Percentiles rank a stretch among this genome's conserved stretches.
Evolutionary conservation across 495 filamentous ascomycete genomes (phyloP).

Genomic region (Annulohypoxylon bovei): DNA sequence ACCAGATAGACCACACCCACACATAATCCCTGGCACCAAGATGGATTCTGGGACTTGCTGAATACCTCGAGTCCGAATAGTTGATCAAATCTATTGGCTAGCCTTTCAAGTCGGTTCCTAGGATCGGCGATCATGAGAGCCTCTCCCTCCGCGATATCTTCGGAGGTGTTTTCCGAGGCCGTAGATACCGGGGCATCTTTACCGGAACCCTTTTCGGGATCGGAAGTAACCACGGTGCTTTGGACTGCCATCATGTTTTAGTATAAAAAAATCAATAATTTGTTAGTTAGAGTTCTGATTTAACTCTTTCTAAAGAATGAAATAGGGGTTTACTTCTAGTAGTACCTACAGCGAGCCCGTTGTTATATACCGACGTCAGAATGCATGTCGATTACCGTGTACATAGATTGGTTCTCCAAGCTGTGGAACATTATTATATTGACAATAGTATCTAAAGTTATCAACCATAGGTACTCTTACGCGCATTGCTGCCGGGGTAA

Average conservation of each 20-base stretch:
- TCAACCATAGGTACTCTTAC: neutral
- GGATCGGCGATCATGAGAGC: conserved; percentile 1
- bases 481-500: neutral
- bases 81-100: neutral
- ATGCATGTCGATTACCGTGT: neutral
- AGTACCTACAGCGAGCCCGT: neutral
- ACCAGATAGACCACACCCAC: conserved; percentile 9
- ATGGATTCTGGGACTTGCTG: conserved; percentile 3
- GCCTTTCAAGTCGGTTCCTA: neutral
- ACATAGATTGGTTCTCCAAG: neutral
- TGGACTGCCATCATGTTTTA: neutral
- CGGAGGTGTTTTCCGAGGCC: neutral
- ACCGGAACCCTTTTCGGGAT: neutral
- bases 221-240: neutral
- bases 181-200: neutral
- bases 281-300: neutral
- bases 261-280: neutral
- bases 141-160: neutral
- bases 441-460: conserved; percentile 1
- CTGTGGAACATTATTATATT: neutral
- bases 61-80: conserved; percentile 4
- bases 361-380: neutral
- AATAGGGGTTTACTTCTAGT: neutral
- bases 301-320: neutral
- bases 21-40: neutral